A percentile compares a stretch with the other conserved stretches of the same genome.
phyloP scores from a whole-genome alignment of 208 protist genomes.

The Leishmania lainsoni region DNA sequence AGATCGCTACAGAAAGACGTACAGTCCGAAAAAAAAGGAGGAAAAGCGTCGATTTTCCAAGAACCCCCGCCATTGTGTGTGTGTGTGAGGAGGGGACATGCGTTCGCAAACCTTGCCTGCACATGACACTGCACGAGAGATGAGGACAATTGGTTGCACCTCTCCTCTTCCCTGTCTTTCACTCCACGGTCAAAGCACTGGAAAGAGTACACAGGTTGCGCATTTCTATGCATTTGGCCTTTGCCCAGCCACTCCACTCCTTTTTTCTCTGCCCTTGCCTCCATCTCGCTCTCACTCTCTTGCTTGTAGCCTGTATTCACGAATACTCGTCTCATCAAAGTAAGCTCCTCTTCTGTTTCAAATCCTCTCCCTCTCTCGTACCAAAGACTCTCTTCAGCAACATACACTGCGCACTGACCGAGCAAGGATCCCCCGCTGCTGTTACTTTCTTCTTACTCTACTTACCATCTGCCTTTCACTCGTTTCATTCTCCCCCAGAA shows the following conservation, averaged over 20 bases:
- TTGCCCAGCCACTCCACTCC: not conserved
- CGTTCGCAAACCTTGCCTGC: not conserved
- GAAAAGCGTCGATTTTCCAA: not conserved
- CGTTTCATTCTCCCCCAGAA: not conserved
- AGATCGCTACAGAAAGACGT: not conserved
- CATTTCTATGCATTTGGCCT: not conserved
- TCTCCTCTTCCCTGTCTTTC: not conserved
- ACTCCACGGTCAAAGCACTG: not conserved
- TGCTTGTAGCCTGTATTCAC: not conserved
- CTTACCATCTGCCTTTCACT: not conserved
- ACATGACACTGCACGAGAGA: not conserved
- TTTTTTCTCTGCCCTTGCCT: not conserved
- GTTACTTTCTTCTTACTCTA: not conserved
- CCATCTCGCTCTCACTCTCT: not conserved
- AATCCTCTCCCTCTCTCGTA: not conserved
- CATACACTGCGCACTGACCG: not conserved
- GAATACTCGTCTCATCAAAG: not conserved
- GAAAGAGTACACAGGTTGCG: not conserved
- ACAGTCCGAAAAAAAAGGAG: not conserved
- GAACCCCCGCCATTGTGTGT: not conserved
- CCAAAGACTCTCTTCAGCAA: not conserved
- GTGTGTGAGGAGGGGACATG: not conserved
- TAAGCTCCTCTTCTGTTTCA: not conserved
- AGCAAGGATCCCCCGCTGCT: not conserved
- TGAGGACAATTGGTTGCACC: not conserved